Percentiles rank a stretch among this genome's conserved stretches.
These are phyloP conservation scores for Pseudogymnoascus sp. DNA, from an alignment of 2,329 filamentous ascomycete genomes.

Conservation along the genomic window DNA sequence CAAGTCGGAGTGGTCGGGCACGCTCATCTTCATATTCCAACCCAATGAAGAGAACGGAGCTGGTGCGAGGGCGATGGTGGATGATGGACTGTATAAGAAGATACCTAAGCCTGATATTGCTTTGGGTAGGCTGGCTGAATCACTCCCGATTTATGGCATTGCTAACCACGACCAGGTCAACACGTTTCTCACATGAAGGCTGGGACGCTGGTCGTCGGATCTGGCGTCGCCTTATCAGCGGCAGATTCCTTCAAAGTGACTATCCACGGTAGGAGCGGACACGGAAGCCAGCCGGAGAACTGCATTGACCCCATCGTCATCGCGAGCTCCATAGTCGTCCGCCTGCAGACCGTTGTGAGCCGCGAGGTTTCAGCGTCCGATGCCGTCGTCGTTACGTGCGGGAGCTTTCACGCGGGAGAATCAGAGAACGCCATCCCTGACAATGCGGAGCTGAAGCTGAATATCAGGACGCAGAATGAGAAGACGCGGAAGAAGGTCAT, in stretches of 20 bases:
- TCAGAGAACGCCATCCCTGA: constrained; percentile 55
- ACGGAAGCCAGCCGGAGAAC: constrained; percentile 49
- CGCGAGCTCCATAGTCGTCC: constrained; percentile 47
- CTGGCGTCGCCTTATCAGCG: constrained; percentile 33
- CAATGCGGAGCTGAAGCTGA: constrained; percentile 45
- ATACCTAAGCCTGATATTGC: constrained; percentile 46
- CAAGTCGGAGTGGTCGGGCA: constrained; percentile 44
- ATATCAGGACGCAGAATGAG: constrained; percentile 43
- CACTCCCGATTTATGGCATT: background rate
- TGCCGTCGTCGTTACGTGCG: constrained; percentile 51
- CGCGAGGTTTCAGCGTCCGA: constrained; percentile 48
- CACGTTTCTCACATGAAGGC: constrained; percentile 34
- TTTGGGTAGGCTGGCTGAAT: constrained; percentile 22
- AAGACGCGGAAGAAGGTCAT: constrained; percentile 33
- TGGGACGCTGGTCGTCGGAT: background rate
- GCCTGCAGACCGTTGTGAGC: constrained; percentile 52
- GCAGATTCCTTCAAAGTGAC: constrained; percentile 43
- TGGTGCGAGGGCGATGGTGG: constrained; percentile 52
- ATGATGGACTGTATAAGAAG: constrained; percentile 46
- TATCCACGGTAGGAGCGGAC: constrained; percentile 51
- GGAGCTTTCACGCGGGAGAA: constrained; percentile 50
- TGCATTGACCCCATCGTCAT: constrained; percentile 53
- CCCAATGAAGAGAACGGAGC: constrained; percentile 51
- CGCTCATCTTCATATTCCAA: constrained; percentile 51
- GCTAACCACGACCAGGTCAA: constrained; percentile 30